Percentiles rank a stretch among this genome's conserved stretches.
Evolutionary conservation across 2,329 filamentous ascomycete species (phyloP).

Genomic region (Fusarium liriodendri): DNA sequence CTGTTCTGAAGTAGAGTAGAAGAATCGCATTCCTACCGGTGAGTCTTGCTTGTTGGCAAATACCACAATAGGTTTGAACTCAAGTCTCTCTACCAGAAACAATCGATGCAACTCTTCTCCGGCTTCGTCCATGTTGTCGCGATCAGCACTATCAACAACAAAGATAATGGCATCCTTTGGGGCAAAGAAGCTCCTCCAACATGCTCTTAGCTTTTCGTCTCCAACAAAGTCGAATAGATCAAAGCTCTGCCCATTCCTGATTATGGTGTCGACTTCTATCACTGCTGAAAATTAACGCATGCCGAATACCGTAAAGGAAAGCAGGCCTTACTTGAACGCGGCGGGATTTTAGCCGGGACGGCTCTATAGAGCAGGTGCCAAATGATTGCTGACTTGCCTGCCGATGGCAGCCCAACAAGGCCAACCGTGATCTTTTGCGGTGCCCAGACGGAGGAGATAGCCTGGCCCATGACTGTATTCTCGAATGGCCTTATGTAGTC

Average conservation of each 20-base stretch:
- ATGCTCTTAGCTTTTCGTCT: neutral
- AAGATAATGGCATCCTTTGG: neutral
- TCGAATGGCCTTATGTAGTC: neutral
- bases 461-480: neutral
- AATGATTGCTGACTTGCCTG: neutral
- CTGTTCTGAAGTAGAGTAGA: neutral
- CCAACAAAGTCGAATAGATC: conserved; percentile 5
- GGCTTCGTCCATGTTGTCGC: neutral
- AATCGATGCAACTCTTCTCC: neutral
- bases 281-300: neutral
- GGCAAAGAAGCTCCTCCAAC: conserved; percentile 5
- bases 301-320: neutral
- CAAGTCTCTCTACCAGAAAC: conserved; percentile 1
- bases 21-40: neutral
- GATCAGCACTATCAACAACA: conserved; percentile 2
- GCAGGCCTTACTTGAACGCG: neutral
- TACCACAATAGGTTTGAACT: conserved; percentile 1
- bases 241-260: neutral
- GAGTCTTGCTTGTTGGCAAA: conserved; percentile 20
- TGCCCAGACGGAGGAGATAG: neutral
- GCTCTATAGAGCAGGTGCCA: neutral
- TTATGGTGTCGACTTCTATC: neutral
- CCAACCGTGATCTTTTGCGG: neutral
- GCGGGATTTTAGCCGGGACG: neutral
- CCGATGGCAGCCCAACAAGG: neutral